Evolutionary conservation across 2,329 filamentous ascomycete species (phyloP).

Genomic region (Gnomoniopsis sp.): DNA sequence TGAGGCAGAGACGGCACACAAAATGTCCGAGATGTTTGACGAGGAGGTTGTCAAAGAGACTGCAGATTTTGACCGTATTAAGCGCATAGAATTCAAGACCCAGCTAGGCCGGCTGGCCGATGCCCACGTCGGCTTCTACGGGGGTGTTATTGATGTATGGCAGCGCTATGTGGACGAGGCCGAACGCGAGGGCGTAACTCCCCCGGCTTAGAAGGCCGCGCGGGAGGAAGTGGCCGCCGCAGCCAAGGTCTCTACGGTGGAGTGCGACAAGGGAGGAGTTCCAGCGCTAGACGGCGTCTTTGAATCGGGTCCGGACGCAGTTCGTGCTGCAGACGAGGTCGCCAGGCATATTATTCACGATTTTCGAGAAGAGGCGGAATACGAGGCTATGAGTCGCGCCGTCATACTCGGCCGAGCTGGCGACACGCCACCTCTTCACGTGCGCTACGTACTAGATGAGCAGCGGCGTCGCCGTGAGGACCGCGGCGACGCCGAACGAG

Average conservation of each 20-base stretch:
- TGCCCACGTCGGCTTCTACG: slow-evolving; percentile 84
- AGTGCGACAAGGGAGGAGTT: not conserved
- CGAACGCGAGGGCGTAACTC: slow-evolving; percentile 59
- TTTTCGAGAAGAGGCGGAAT: not conserved
- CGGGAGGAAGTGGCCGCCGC: slow-evolving; percentile 6
- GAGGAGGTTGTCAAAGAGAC: slow-evolving; percentile 95
- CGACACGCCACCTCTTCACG: not conserved
- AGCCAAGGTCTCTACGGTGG: not conserved
- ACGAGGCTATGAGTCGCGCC: slow-evolving; percentile 2
- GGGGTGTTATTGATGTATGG: slow-evolving; percentile 76
- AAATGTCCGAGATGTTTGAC: slow-evolving; percentile 87
- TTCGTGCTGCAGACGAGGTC: not conserved
- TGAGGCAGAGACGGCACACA: slow-evolving; percentile 84
- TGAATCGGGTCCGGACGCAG: not conserved
- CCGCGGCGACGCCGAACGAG: not conserved
- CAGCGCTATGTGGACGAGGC: slow-evolving; percentile 86
- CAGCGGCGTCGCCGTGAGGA: not conserved
- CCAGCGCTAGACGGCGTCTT: not conserved
- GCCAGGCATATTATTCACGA: not conserved
- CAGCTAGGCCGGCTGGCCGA: slow-evolving; percentile 81
- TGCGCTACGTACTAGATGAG: not conserved
- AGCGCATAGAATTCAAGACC: slow-evolving; percentile 85
- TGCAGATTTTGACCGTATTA: slow-evolving; percentile 92
- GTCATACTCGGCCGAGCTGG: not conserved
- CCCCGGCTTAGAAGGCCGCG: slow-evolving; percentile 12